A percentile compares a stretch with the other conserved stretches of the same genome.
Evolutionary conservation across 1,284 basidiomycete genomes (phyloP).

Genomic region (Golubevia pallescens): DNA sequence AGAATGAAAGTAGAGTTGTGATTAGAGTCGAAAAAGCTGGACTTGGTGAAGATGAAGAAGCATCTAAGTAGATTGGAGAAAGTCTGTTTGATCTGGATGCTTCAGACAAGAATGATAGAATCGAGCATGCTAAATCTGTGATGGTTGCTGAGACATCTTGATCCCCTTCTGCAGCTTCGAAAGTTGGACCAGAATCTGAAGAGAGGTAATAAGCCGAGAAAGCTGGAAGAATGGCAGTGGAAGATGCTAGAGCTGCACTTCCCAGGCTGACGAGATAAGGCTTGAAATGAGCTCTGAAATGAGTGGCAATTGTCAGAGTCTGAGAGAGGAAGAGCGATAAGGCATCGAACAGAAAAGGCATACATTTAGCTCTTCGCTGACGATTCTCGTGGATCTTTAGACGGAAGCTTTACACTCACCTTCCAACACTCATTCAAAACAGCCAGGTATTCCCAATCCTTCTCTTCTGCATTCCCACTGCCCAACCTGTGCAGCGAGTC

Average conservation of each 20-base stretch:
- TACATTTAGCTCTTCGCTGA: too few relatives aligned
- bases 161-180: slow-evolving; percentile 4
- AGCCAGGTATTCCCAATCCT: slow-evolving; percentile 31
- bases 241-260: slow-evolving; percentile 20
- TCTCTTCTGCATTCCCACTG: neutral
- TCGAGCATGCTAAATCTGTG: slow-evolving; percentile 2
- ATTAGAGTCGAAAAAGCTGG: too few relatives aligned
- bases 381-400: too few relatives aligned
- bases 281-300: slow-evolving; percentile 45
- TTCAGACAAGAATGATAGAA: slow-evolving; percentile 5
- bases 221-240: slow-evolving; percentile 27
- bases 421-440: slow-evolving; percentile 28
- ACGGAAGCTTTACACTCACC: too few relatives aligned
- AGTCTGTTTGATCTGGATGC: too few relatives aligned
- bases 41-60: too few relatives aligned
- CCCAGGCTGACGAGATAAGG: slow-evolving; percentile 22
- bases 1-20: too few relatives aligned
- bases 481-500: neutral
- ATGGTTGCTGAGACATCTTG: slow-evolving; percentile 5
- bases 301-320: slow-evolving; percentile 45
- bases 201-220: slow-evolving; percentile 18
- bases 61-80: too few relatives aligned
- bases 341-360: too few relatives aligned
- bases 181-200: neutral
- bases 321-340: slow-evolving; percentile 22